phyloP scores from a whole-genome alignment of 2,329 filamentous ascomycete genomes.

The Penicillium polonicum region DNA sequence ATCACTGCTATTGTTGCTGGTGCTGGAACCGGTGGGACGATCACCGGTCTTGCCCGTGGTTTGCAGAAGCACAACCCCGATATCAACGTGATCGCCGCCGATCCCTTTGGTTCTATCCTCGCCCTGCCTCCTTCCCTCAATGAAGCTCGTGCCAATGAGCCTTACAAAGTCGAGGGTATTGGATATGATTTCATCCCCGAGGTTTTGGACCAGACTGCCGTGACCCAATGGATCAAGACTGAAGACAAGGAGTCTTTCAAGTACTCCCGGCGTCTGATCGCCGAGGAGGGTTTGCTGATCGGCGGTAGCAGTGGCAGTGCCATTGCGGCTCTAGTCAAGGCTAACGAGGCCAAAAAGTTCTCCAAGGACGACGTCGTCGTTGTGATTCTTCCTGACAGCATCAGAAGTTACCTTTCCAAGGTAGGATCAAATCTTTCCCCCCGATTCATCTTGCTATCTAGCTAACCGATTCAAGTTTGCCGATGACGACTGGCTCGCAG shows the following conservation, averaged over 20 bases:
- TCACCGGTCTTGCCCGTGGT: conserved; percentile 82
- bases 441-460: neutral
- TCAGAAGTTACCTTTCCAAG: conserved; percentile 94
- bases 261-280: conserved; percentile 84
- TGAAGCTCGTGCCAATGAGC: conserved; percentile 72
- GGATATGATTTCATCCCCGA: conserved; percentile 98
- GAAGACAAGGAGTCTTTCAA: conserved; percentile 88
- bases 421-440: conserved; percentile 34
- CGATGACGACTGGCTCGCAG: conserved; percentile 97
- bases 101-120: conserved; percentile 88
- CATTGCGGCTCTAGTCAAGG: conserved; percentile 75
- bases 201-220: conserved; percentile 73
- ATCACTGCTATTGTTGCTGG: conserved; percentile 76
- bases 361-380: conserved; percentile 84
- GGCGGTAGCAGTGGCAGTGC: conserved; percentile 93
- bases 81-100: conserved; percentile 87
- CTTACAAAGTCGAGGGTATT: conserved; percentile 98
- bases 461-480: conserved; percentile 62
- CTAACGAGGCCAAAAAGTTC: conserved; percentile 72
- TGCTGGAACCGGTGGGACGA: conserved; percentile 86
- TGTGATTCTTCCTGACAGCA: conserved; percentile 90
- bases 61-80: conserved; percentile 81
- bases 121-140: conserved; percentile 80
- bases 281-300: conserved; percentile 90
- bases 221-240: conserved; percentile 98